These are phyloP conservation scores for Phialemonium atrogriseum DNA, from an alignment of 2,329 filamentous ascomycete species.

Conservation along the genomic window DNA sequence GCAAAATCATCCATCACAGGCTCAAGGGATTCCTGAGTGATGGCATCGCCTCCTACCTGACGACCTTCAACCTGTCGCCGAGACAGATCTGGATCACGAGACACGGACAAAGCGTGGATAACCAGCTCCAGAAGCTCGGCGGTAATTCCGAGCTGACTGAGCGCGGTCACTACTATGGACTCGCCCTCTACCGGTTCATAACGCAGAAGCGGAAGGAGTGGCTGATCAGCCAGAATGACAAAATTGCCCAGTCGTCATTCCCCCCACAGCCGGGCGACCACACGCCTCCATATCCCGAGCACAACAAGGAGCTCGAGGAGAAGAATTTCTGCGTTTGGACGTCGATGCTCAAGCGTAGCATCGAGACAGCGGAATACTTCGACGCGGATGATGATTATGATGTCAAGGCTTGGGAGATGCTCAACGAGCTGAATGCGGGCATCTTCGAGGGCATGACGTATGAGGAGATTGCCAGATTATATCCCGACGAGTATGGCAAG, in stretches of 20 bases:
- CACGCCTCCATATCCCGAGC: slow-evolving; percentile 90
- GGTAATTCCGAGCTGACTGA: slow-evolving; percentile 80
- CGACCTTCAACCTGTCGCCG: slow-evolving; percentile 93
- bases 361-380: slow-evolving; percentile 83
- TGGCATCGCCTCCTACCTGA: slow-evolving; percentile 87
- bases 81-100: slow-evolving; percentile 97
- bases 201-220: slow-evolving; percentile 71
- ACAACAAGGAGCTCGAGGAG: slow-evolving; percentile 57
- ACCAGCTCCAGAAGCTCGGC: slow-evolving; percentile 79
- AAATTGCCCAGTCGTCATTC: slow-evolving; percentile 67
- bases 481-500: slow-evolving; percentile 72
- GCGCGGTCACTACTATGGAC: slow-evolving; percentile 71
- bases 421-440: slow-evolving; percentile 92
- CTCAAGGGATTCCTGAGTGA: slow-evolving; percentile 87
- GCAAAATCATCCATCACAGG: slow-evolving; percentile 86
- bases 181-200: slow-evolving; percentile 75
- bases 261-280: slow-evolving; percentile 87
- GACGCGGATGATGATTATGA: slow-evolving; percentile 89
- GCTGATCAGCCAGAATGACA: slow-evolving; percentile 74
- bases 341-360: slow-evolving; percentile 86
- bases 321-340: slow-evolving; percentile 99
- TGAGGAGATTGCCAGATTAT: slow-evolving; percentile 71
- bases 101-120: slow-evolving; percentile 86
- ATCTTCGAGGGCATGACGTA: slow-evolving; percentile 94
- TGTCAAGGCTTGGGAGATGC: slow-evolving; percentile 94